Conservation (phyloP, 164 flowering plant genomes). For the Aristolochia californica region DNA sequence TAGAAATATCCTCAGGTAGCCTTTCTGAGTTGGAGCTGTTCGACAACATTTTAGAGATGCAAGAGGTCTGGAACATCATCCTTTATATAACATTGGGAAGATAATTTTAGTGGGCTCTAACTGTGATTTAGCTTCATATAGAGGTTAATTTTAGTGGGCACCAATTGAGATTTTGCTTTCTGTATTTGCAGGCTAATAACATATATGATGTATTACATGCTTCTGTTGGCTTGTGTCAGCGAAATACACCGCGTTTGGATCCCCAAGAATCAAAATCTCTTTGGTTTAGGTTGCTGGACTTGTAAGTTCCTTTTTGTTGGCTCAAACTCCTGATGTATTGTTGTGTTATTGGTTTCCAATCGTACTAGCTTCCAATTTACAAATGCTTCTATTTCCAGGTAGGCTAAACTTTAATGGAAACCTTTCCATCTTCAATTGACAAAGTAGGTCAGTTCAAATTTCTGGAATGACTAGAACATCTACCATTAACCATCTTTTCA, state of each 20-base stretch:
- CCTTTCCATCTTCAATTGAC: too few relatives aligned
- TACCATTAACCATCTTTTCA: too few relatives aligned
- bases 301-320: constrained; percentile 36
- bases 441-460: too few relatives aligned
- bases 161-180: not conserved
- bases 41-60: constrained; percentile 25
- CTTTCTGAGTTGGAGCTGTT: constrained; percentile 23
- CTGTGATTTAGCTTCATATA: too few relatives aligned
- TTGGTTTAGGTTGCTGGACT: constrained; percentile 85
- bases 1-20: constrained; percentile 13
- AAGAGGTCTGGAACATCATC: constrained; percentile 47
- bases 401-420: too few relatives aligned
- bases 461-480: too few relatives aligned
- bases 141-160: too few relatives aligned
- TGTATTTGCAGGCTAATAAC: constrained; percentile 40
- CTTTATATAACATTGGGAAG: not conserved
- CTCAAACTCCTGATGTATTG: too few relatives aligned
- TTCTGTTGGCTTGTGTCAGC: constrained; percentile 79
- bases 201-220: constrained; percentile 44
- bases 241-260: constrained; percentile 79
- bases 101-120: too few relatives aligned
- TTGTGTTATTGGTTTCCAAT: too few relatives aligned
- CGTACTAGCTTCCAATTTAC: too few relatives aligned
- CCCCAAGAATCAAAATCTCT: constrained; percentile 74
- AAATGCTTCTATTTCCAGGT: too few relatives aligned